Evolutionary conservation across 768 basidiomycete species (phyloP).

Genomic region (Trametes villosa): DNA sequence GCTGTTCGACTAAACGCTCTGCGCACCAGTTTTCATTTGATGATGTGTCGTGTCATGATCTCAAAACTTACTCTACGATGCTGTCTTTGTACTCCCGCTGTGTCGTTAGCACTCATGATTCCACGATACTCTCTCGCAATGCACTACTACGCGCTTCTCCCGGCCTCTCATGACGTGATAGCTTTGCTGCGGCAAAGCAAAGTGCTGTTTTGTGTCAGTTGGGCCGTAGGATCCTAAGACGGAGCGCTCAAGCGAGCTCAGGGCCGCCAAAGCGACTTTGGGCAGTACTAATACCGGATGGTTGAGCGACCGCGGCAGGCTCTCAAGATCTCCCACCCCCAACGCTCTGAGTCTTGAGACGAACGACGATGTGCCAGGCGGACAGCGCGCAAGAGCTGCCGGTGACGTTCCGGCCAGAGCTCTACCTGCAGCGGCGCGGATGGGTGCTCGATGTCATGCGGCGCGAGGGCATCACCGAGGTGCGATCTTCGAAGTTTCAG

Average conservation of each 20-base stretch:
- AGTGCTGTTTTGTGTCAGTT: not conserved
- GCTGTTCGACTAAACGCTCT: constrained; percentile 75
- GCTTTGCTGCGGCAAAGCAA: not conserved
- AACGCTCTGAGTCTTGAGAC: not conserved
- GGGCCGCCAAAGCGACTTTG: not conserved
- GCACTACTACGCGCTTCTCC: not conserved
- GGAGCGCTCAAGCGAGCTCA: too few species aligned
- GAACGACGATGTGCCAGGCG: constrained; percentile 10
- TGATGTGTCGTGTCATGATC: constrained; percentile 21
- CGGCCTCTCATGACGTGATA: too few species aligned
- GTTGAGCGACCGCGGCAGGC: too few species aligned
- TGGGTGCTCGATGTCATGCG: constrained; percentile 36
- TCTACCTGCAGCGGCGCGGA: constrained; percentile 33
- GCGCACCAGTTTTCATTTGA: constrained; percentile 3
- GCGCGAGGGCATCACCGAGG: constrained; percentile 29
- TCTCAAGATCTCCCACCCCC: not conserved
- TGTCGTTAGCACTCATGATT: constrained; percentile 25
- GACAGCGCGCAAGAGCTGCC: constrained; percentile 25
- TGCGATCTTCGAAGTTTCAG: constrained; percentile 1
- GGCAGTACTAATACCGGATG: not conserved
- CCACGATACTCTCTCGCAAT: constrained; percentile 13
- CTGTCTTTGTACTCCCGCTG: constrained; percentile 23
- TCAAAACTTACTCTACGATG: constrained; percentile 22
- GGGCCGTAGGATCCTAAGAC: not conserved
- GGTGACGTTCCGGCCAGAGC: constrained; percentile 33